phyloP scores from a whole-genome alignment of 129 eudicot species.

The Calendula officinalis region DNA sequence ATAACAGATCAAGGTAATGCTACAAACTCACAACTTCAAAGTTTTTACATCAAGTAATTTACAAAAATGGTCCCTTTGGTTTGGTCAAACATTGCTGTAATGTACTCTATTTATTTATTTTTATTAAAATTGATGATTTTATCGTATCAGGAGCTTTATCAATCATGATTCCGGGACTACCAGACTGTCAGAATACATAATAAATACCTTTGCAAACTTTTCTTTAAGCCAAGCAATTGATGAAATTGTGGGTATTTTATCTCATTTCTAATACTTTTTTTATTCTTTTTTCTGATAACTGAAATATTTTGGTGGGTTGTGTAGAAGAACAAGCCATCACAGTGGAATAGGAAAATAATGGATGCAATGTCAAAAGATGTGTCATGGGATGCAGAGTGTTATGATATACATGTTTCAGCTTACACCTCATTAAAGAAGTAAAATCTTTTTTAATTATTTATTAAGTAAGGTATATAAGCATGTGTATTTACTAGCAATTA shows the following conservation, averaged over 20 bases:
- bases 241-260: conserved; percentile 46
- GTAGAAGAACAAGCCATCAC: conserved; percentile 49
- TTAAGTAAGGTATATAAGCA: too few species aligned
- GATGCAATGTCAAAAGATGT: conserved; percentile 55
- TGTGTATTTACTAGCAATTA: too few species aligned
- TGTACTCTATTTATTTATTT: neutral
- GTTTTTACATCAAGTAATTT: neutral
- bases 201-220: conserved; percentile 46
- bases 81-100: too few species aligned
- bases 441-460: neutral
- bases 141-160: conserved; percentile 31
- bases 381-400: conserved; percentile 69
- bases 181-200: conserved; percentile 38
- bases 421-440: conserved; percentile 38
- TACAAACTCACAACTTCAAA: neutral
- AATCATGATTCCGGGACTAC: conserved; percentile 38
- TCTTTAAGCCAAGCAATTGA: conserved; percentile 46
- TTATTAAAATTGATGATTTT: neutral
- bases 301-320: neutral
- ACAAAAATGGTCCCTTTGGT: neutral
- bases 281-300: neutral
- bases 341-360: conserved; percentile 45
- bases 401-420: conserved; percentile 51
- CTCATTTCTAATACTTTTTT: neutral
- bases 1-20: conserved; percentile 44